Evolutionary conservation across 140 eudicot species (phyloP).

Genomic region (Oenanthe javanica): DNA sequence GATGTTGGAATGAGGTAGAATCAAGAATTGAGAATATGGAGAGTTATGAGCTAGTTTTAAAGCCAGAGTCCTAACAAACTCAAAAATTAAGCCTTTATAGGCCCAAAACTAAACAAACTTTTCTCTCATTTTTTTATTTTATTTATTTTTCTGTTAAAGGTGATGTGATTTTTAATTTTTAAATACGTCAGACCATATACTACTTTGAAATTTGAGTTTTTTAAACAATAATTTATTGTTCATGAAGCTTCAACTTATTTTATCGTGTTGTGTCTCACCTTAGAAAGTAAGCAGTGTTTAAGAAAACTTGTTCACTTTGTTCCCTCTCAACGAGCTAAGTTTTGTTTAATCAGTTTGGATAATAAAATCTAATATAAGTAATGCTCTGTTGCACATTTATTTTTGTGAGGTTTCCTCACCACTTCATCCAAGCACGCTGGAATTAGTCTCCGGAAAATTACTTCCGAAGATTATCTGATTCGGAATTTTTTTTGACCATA

Average conservation of each 20-base stretch:
- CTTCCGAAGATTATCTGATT: neutral
- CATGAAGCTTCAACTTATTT: neutral
- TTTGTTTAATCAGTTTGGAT: neutral
- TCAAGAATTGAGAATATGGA: neutral
- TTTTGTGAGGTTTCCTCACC: neutral
- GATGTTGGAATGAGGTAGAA: neutral
- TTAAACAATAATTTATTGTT: neutral
- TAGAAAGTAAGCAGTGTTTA: neutral
- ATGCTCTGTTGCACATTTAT: neutral
- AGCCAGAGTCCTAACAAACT: neutral
- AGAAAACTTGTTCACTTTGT: neutral
- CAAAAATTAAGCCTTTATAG: neutral
- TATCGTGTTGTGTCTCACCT: neutral
- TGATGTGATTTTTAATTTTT: neutral
- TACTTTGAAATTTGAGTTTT: neutral
- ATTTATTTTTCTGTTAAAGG: neutral
- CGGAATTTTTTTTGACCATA: neutral
- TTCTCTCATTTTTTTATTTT: neutral
- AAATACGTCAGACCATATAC: neutral
- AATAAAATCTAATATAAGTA: neutral
- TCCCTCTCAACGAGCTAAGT: neutral
- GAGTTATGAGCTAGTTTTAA: constrained; percentile 1
- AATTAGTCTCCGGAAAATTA: too few species aligned
- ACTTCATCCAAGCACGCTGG: neutral
- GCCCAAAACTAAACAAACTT: neutral